Base-by-base conservation (phyloP, 2,329 filamentous ascomycete genomes). In the Hypoxylon sp. region DNA sequence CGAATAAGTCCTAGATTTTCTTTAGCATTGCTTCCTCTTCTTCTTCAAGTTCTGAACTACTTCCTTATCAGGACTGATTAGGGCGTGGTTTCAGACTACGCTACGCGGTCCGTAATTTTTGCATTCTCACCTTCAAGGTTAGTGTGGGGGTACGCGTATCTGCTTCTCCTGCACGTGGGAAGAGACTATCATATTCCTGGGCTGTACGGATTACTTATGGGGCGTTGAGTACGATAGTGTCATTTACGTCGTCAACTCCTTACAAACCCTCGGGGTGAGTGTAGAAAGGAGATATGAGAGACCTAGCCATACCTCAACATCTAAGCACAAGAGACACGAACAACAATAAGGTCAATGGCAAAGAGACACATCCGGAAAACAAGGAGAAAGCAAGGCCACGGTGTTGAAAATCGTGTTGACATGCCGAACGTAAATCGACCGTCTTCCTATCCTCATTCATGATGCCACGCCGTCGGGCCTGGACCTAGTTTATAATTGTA, bases 401-500 rank as follows among this genome's bases (percentile, higher is more conserved):
- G 58, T 50, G 43, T 54, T 54, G 51, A 61, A 50, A 51, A 56
- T 63, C 39, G 27, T 51, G 53, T 57, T 47, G 32, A 52, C 58
- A 32, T 47, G 54, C 30, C 41, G 50, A 52, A 43, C 54, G 19
- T 48, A 46, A 58, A 63, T 63, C 54, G 46, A 41, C 3, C 63
- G 43, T 46, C 41, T 47, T 37, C 41, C 46, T 43, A 37, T 53
- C 48, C 46, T 57, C 51, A 41, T 62, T 48, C 37, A 41, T 48
- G 54, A 34, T 59, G 23, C 46, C 43, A 34, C 43, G 45, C 45
- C 63, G 34, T 27, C 53, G 55, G 47, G 50, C 50, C 39, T 25
- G 23, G 45, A 55, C 43, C 23, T 25, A 27, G 56, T 58, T 47
- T 57, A 65, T 64, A 67, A 55, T 39, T 54, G 50, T 67, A 67